Percentiles rank a stretch among this genome's conserved stretches.
Conservation (phyloP, 2,329 filamentous ascomycete genomes). For the Colletotrichum costaricense region DNA sequence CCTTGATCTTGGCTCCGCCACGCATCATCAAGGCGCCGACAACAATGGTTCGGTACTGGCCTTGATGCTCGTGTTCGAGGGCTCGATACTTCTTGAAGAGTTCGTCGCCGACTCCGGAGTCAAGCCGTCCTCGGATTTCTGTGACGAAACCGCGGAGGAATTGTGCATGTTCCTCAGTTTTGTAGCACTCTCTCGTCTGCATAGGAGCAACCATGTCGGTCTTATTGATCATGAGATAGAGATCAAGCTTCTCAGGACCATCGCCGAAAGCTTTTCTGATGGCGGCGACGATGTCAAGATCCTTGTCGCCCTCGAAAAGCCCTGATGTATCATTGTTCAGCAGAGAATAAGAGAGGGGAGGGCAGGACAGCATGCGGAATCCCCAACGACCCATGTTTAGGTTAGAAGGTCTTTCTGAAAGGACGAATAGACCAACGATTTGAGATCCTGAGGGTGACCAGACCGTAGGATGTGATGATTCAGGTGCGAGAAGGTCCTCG, state of each 20-base stretch:
- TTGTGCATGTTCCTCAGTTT: background rate
- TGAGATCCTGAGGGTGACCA: too few relatives aligned
- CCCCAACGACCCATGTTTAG: slow-evolving; percentile 17
- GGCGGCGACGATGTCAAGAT: background rate
- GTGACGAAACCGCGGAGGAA: background rate
- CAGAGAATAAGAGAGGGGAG: background rate
- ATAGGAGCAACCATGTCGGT: background rate
- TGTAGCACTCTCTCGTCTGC: background rate
- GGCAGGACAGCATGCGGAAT: background rate
- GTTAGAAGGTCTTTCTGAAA: too few relatives aligned
- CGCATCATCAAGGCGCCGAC: slow-evolving; percentile 41
- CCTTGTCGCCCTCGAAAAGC: background rate
- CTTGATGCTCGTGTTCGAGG: background rate
- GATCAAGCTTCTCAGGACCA: background rate
- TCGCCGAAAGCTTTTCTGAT: background rate
- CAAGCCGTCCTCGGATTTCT: background rate
- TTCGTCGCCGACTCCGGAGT: background rate
- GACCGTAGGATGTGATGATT: too few relatives aligned
- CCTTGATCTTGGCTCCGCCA: slow-evolving; percentile 37
- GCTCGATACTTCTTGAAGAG: slow-evolving; percentile 4
- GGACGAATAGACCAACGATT: too few relatives aligned
- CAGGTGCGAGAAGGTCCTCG: too few relatives aligned
- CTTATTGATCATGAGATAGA: background rate
- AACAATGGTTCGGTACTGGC: slow-evolving; percentile 38
- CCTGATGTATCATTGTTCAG: background rate